Percentiles rank a stretch among this genome's conserved stretches.
Evolutionary conservation across 345 rosid genomes (phyloP).

Genomic region (Diplotaxis tenuifolia): DNA sequence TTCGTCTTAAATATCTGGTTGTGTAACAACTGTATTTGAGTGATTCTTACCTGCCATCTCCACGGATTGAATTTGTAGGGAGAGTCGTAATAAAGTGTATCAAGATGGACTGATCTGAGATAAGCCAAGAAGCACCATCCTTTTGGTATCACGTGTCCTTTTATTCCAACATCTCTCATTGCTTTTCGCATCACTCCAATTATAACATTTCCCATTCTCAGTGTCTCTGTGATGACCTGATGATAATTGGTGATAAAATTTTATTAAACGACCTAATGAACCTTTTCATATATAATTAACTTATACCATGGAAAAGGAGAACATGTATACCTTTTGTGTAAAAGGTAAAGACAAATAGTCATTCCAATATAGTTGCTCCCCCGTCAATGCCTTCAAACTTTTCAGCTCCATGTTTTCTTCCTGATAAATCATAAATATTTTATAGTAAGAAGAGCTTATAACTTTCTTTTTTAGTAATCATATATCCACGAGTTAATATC

Average conservation of each 20-base stretch:
- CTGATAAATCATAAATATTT: slow-evolving; percentile 34
- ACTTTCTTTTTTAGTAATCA: not conserved
- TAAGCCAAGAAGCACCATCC: slow-evolving; percentile 92
- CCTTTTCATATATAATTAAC: slow-evolving; percentile 12
- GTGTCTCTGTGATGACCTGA: slow-evolving; percentile 91
- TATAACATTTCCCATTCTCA: slow-evolving; percentile 88
- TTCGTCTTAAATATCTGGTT: not conserved
- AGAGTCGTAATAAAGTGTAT: slow-evolving; percentile 63
- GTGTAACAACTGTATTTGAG: not conserved
- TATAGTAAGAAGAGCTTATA: not conserved
- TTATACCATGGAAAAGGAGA: not conserved
- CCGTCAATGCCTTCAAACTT: slow-evolving; percentile 55
- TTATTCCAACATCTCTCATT: slow-evolving; percentile 67
- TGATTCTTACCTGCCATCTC: slow-evolving; percentile 91
- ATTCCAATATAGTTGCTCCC: slow-evolving; percentile 67
- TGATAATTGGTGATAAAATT: slow-evolving; percentile 2
- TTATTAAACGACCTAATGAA: not conserved
- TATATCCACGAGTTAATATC: slow-evolving; percentile 7
- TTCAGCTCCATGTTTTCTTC: slow-evolving; percentile 82
- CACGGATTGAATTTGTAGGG: slow-evolving; percentile 90
- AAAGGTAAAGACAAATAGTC: slow-evolving; percentile 81
- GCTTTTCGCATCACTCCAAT: slow-evolving; percentile 91
- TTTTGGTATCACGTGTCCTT: slow-evolving; percentile 82
- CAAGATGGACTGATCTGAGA: slow-evolving; percentile 93
- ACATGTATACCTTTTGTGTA: slow-evolving; percentile 66